A percentile compares a stretch with the other conserved stretches of the same genome.
Evolutionary conservation across 2,329 filamentous ascomycete species (phyloP).

Genomic region (Colletotrichum kahawae): DNA sequence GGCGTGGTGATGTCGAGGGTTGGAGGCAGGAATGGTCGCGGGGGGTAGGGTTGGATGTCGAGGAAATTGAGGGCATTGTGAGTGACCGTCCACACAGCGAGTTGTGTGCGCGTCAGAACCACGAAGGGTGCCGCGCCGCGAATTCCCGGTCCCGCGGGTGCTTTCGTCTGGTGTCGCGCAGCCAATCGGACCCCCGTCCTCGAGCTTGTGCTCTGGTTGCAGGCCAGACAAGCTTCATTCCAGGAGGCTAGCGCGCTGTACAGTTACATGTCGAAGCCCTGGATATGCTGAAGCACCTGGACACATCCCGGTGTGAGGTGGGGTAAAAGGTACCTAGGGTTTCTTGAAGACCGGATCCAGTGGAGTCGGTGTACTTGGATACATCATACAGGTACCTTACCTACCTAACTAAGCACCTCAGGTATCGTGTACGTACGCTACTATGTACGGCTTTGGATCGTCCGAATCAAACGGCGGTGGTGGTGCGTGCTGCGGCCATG

Average conservation of each 20-base stretch:
- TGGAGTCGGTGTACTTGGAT: neutral
- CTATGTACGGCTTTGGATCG: neutral
- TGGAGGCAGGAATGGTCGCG: neutral
- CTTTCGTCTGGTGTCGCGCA: conserved; percentile 1
- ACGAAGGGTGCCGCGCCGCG: neutral
- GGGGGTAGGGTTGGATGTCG: neutral
- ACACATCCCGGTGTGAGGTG: neutral
- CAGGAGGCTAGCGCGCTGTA: neutral
- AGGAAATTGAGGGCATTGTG: conserved; percentile 7
- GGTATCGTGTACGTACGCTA: no score
- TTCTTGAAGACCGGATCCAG: neutral
- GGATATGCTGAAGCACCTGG: neutral
- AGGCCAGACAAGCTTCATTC: conserved; percentile 10
- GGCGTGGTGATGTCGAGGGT: neutral
- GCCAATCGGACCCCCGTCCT: neutral
- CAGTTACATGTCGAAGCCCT: neutral
- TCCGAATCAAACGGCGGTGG: neutral
- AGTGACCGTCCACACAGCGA: neutral
- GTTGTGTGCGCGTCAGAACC: conserved; percentile 20
- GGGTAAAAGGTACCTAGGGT: neutral
- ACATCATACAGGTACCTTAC: neutral
- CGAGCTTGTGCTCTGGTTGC: conserved; percentile 22
- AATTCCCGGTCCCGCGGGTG: conserved; percentile 10
- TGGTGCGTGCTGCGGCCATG: neutral
- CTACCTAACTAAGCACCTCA: no score